A percentile compares a stretch with the other conserved stretches of the same genome.
Conservation (phyloP, 2,329 filamentous ascomycete genomes). For the Raffaelea ambrosiae region DNA sequence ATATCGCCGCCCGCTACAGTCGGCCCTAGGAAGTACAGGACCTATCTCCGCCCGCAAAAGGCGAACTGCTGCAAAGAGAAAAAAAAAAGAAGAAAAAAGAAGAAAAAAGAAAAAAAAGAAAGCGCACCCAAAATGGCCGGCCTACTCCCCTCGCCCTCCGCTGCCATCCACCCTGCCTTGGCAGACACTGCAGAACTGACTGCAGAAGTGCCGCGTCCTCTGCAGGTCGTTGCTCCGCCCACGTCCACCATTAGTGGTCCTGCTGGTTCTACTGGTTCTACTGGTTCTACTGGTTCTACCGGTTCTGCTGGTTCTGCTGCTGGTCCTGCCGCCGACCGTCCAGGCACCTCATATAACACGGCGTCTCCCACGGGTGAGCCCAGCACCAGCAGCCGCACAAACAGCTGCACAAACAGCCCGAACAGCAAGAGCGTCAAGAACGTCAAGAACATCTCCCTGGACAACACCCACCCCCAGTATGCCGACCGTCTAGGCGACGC, state of each 20-base stretch:
- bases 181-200: neutral
- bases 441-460: neutral
- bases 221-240: neutral
- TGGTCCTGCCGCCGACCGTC: constrained; percentile 6
- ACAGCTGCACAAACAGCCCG: constrained; percentile 7
- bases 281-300: constrained; percentile 9
- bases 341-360: constrained; percentile 8
- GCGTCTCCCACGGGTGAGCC: constrained; percentile 13
- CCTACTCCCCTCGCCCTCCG: constrained; percentile 33
- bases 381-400: constrained; percentile 13
- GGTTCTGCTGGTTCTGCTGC: constrained; percentile 11
- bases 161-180: constrained; percentile 42
- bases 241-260: neutral
- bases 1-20: neutral
- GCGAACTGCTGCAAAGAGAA: neutral
- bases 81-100: neutral
- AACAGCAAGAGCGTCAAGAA: constrained; percentile 6
- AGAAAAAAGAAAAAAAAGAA: neutral
- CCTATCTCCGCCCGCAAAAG: neutral
- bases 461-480: constrained; percentile 5
- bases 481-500: constrained; percentile 6
- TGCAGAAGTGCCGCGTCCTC: neutral
- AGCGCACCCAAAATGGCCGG: constrained; percentile 4
- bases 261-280: constrained; percentile 10
- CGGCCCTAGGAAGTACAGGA: neutral